A percentile compares a stretch with the other conserved stretches of the same genome.
Evolutionary conservation across 2,329 filamentous ascomycete species (phyloP).

Genomic region (Penicillium sp.): DNA sequence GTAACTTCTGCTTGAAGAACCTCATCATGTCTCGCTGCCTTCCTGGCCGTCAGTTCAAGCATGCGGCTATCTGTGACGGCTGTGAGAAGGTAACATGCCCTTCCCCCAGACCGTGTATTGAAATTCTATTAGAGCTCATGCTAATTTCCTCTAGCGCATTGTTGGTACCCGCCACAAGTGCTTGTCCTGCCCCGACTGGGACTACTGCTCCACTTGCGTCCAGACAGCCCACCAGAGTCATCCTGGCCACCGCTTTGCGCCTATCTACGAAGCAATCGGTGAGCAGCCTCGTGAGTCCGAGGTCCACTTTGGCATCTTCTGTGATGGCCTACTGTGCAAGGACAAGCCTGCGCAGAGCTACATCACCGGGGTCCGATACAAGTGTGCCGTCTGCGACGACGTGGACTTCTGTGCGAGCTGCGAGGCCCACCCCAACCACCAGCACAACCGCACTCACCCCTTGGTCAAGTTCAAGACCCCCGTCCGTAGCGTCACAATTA

Average conservation of each 20-base stretch:
- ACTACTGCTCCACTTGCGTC: conserved; percentile 82
- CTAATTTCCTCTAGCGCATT: conserved; percentile 61
- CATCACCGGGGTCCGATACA: conserved; percentile 88
- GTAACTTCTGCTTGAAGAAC: conserved; percentile 61
- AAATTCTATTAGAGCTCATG: not conserved
- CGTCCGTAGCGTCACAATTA: conserved; percentile 83
- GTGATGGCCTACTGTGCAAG: conserved; percentile 87
- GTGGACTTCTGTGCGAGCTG: conserved; percentile 93
- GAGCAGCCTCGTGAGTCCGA: conserved; percentile 49
- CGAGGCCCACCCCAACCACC: conserved; percentile 81
- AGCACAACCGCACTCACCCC: conserved; percentile 93
- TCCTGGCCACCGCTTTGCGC: conserved; percentile 82
- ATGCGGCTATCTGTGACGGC: conserved; percentile 91
- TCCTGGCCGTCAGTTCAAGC: conserved; percentile 76
- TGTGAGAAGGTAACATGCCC: conserved; percentile 67
- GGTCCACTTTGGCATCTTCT: conserved; percentile 84
- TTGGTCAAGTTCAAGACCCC: conserved; percentile 96
- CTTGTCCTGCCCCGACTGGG: conserved; percentile 94
- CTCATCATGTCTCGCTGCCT: conserved; percentile 68
- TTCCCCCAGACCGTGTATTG: not conserved
- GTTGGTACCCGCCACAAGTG: conserved; percentile 94
- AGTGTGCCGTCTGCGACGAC: conserved; percentile 95
- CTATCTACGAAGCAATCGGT: conserved; percentile 72
- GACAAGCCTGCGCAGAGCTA: conserved; percentile 49
- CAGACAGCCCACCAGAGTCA: conserved; percentile 68